Conservation (phyloP, 129 eudicot genomes). For the Centaurea solstitialis region DNA sequence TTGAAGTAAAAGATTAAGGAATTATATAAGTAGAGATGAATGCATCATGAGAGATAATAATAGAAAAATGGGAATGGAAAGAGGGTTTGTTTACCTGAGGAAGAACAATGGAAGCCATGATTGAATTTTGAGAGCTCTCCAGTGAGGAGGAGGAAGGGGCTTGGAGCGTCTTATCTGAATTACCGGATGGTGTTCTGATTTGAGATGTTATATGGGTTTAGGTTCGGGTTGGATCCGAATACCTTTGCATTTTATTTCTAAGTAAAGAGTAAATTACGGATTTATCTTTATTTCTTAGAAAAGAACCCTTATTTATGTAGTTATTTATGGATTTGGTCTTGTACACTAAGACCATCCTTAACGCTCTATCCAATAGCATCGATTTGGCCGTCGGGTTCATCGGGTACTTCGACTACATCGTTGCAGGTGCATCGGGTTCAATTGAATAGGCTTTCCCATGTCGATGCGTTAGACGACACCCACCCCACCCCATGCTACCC, state of each 20-base stretch:
- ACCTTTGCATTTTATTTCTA: not conserved
- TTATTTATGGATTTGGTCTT: no score
- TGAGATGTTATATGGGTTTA: constrained; percentile 4
- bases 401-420: no score
- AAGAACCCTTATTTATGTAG: no score
- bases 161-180: constrained; percentile 29
- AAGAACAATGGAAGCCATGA: constrained; percentile 54
- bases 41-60: not conserved
- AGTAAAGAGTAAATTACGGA: no score
- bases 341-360: no score
- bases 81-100: constrained; percentile 46
- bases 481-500: no score
- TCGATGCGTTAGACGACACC: no score
- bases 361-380: no score
- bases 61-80: not conserved
- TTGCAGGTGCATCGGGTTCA: no score
- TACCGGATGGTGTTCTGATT: not conserved
- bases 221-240: constrained; percentile 11
- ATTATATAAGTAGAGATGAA: not conserved
- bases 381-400: no score
- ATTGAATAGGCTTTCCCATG: no score
- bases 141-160: constrained; percentile 16
- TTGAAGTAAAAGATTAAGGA: not conserved
- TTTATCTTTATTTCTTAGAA: no score
- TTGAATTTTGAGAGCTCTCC: not conserved